Evolutionary conservation across 306 rosid species (phyloP).

Genomic region (Cicer judaicum): DNA sequence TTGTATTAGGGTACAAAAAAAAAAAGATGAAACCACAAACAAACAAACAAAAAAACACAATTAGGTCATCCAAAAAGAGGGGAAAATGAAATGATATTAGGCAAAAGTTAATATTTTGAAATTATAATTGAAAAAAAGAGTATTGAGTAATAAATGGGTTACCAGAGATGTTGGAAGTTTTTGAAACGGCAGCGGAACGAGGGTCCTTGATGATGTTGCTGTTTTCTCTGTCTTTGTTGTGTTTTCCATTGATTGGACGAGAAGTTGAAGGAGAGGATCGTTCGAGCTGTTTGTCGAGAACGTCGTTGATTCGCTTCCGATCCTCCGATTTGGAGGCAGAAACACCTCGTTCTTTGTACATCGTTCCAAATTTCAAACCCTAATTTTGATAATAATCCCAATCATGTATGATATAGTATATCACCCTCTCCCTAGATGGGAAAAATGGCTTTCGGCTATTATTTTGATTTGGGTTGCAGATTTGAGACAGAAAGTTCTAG

Average conservation of each 20-base stretch:
- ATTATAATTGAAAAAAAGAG: background rate
- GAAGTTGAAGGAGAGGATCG: constrained; percentile 97
- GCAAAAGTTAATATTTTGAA: background rate
- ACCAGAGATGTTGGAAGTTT: constrained; percentile 61
- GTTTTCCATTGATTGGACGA: constrained; percentile 66
- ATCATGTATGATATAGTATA: background rate
- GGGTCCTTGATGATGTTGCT: constrained; percentile 52
- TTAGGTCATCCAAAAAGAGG: background rate
- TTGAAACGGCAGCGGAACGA: constrained; percentile 53
- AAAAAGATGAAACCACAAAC: background rate
- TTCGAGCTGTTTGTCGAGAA: constrained; percentile 84
- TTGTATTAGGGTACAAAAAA: background rate
- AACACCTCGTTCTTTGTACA: constrained; percentile 69
- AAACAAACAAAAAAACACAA: background rate
- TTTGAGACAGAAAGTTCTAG: too few species aligned
- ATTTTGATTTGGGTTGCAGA: background rate
- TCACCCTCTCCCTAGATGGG: background rate
- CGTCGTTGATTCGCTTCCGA: constrained; percentile 96
- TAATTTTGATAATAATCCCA: background rate
- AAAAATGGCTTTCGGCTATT: constrained; percentile 21
- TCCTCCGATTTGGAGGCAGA: constrained; percentile 72
- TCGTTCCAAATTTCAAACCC: constrained; percentile 1
- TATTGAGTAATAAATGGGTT: background rate
- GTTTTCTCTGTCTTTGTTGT: constrained; percentile 40
- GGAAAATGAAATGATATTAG: background rate